Evolutionary conservation across 148 eudicot species (phyloP).

Genomic region (Persicaria maculosa): DNA sequence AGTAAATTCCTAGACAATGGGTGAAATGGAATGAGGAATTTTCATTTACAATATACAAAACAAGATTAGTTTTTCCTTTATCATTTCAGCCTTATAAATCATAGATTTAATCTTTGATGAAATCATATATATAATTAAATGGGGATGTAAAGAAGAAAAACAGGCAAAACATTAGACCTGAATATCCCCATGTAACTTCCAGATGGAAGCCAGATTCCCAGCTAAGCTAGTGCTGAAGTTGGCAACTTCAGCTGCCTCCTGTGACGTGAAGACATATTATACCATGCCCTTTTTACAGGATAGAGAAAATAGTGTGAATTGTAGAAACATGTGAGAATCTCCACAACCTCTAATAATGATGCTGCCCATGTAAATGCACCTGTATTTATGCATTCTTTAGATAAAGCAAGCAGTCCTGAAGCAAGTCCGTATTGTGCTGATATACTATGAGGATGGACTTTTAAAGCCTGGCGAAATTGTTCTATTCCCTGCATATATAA

Average conservation of each 20-base stretch:
- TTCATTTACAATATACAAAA: not conserved
- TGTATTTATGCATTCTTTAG: constrained; percentile 68
- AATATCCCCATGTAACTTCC: constrained; percentile 94
- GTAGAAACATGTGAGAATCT: constrained; percentile 12
- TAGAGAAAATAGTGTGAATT: not conserved
- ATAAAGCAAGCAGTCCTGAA: constrained; percentile 72
- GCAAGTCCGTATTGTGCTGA: constrained; percentile 87
- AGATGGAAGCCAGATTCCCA: constrained; percentile 65
- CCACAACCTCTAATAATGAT: constrained; percentile 79
- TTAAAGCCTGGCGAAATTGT: constrained; percentile 68
- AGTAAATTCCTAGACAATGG: not conserved
- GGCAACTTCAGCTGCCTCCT: constrained; percentile 80
- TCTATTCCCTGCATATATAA: constrained; percentile 57
- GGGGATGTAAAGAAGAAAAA: not conserved
- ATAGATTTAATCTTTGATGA: not conserved
- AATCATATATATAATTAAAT: not conserved
- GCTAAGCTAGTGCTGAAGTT: constrained; percentile 40
- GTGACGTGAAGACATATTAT: constrained; percentile 12
- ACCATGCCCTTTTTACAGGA: constrained; percentile 2
- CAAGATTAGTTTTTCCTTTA: not conserved
- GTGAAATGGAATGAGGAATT: not conserved
- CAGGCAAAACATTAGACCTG: constrained; percentile 38
- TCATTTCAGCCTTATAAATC: not conserved
- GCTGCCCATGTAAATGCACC: constrained; percentile 96
- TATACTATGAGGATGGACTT: constrained; percentile 48